A percentile compares a stretch with the other conserved stretches of the same genome.
These are phyloP conservation scores for Pseudogymnoascus sp. DNA, from an alignment of 2,329 filamentous ascomycete species.

Conservation along the genomic window DNA sequence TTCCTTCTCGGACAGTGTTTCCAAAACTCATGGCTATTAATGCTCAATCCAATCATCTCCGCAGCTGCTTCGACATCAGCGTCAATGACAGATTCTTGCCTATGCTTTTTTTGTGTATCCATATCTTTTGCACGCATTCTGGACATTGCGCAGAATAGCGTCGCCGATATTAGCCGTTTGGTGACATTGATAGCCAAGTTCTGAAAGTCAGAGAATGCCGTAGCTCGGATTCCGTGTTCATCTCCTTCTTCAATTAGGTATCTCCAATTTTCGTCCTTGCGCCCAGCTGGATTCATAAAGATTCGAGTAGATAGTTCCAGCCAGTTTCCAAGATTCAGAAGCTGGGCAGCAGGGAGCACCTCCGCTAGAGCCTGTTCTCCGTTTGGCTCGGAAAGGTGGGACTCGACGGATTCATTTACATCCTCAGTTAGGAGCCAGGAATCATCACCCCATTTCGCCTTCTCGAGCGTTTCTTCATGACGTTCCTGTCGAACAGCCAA, in stretches of 20 bases:
- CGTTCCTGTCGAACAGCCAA: slow-evolving; percentile 56
- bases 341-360: slow-evolving; percentile 39
- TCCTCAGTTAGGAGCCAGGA: slow-evolving; percentile 53
- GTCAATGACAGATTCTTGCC: neutral
- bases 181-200: slow-evolving; percentile 59
- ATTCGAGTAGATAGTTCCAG: slow-evolving; percentile 54
- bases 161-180: slow-evolving; percentile 58
- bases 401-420: slow-evolving; percentile 16
- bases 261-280: slow-evolving; percentile 59
- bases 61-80: slow-evolving; percentile 42
- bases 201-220: slow-evolving; percentile 69
- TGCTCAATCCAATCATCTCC: slow-evolving; percentile 42
- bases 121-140: slow-evolving; percentile 46
- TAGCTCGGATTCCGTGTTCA: slow-evolving; percentile 63
- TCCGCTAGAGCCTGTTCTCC: slow-evolving; percentile 21
- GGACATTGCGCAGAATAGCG: slow-evolving; percentile 62
- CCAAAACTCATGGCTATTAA: slow-evolving; percentile 42
- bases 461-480: slow-evolving; percentile 52
- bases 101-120: neutral
- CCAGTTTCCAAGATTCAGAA: slow-evolving; percentile 55
- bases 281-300: slow-evolving; percentile 63
- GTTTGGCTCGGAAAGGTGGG: slow-evolving; percentile 14
- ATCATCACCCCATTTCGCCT: slow-evolving; percentile 48
- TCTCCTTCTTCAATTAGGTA: slow-evolving; percentile 40
- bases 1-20: slow-evolving; percentile 41